Evolutionary conservation across 352 stramenopile genomes (phyloP).

Genomic region (Phytophthora capsici): DNA sequence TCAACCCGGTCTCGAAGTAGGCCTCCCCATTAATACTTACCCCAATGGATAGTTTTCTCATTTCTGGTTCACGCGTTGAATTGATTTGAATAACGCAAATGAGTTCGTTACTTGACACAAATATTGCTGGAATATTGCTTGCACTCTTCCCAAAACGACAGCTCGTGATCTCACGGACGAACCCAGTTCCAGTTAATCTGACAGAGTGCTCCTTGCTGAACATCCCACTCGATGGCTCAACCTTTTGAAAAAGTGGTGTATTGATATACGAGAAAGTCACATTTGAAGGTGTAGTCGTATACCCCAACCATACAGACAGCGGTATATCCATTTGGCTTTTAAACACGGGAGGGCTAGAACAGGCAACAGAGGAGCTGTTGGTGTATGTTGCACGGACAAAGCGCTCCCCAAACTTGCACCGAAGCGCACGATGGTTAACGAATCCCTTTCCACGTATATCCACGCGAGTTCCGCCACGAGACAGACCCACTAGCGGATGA

Average conservation of each 20-base stretch:
- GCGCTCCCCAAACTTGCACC: constrained; percentile 44
- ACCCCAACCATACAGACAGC: constrained; percentile 37
- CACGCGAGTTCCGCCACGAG: constrained; percentile 39
- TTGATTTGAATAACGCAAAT: constrained; percentile 21
- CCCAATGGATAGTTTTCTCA: constrained; percentile 26
- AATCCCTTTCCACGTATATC: constrained; percentile 47
- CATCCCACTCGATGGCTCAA: constrained; percentile 39
- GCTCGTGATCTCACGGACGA: constrained; percentile 18
- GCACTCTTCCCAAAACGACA: constrained; percentile 40
- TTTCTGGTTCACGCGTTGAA: constrained; percentile 3
- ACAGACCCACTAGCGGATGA: constrained; percentile 29
- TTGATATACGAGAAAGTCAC: constrained; percentile 41
- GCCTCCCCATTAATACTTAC: constrained; percentile 37
- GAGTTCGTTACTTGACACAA: constrained; percentile 29
- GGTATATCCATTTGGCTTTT: constrained; percentile 8
- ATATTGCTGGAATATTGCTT: constrained; percentile 7
- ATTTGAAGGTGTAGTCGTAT: constrained; percentile 14
- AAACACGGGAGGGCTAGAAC: constrained; percentile 43
- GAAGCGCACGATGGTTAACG: constrained; percentile 31
- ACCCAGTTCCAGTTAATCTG: constrained; percentile 28
- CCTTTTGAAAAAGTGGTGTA: constrained; percentile 28
- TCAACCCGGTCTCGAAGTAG: constrained; percentile 43
- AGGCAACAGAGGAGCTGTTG: constrained; percentile 36
- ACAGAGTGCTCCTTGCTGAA: constrained; percentile 29
- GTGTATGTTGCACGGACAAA: constrained; percentile 26